Base-by-base conservation (phyloP, 225 moss, liverwort and hornwort genomes). In the Climacium dendroides region DNA sequence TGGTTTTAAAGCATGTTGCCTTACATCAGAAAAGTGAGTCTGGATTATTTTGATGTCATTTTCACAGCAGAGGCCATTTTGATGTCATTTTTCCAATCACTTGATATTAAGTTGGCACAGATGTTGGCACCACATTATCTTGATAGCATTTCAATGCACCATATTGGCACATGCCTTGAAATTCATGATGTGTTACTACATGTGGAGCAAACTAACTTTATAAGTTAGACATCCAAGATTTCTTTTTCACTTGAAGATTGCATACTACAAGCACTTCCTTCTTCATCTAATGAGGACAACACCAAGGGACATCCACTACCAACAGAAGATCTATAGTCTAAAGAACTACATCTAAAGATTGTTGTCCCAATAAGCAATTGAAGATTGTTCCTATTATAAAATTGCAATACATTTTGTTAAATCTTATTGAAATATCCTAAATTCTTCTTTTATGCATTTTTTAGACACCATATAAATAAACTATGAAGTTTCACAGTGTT, bases 291-390 rank as follows among this genome's bases (percentile, higher is more conserved):
- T 30, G 47, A 47, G 14, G 52, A 52, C 23, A 52, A 23, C 8
- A 35, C 52, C 52, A 9, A 48, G 9, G 24, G 6, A 76, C 9
- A 53, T 53, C 9, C 6, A 12, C 15, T 15, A 14, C 15, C 24
- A 48, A 74, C 32, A 48, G 2, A 32, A 0, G 2, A 47, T 6
- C 6, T 72, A 4, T 0, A 0, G 19, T 19, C 48, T 48, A 48
- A 48, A 48, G 48, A 19, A 48, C 11, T 10, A 32, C 19, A 32
- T 19, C 6, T 19, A 18, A 52, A 11, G 13, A 34, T 52, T 20
- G 5, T 5, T 22, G 5, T 52, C 22, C 4, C 1, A 18, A 50
- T 19, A 34, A 52, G 34, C 8, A 34, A 34, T 20, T 74, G 20
- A 8, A 19, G 32, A 8, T 1, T 74, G 8, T 20, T 52, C 5